phyloP scores from a whole-genome alignment of 1,284 basidiomycete genomes.

The Omphalotus olearius region DNA sequence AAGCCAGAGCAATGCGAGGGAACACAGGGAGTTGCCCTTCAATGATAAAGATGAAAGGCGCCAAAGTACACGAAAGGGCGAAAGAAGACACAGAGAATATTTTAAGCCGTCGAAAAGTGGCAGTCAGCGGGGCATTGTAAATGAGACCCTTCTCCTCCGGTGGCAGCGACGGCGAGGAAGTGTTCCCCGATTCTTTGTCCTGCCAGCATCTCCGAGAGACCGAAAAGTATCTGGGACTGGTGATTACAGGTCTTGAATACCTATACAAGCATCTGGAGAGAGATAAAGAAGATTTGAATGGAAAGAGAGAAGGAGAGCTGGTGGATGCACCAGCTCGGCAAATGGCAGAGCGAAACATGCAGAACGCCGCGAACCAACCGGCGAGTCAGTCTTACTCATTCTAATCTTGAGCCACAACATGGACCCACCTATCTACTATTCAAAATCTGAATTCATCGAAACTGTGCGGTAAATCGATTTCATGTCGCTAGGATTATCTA shows the following conservation, averaged over 20 bases:
- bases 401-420: slow-evolving; percentile 27
- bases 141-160: slow-evolving; percentile 16
- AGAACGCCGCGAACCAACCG: not conserved
- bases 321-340: not conserved
- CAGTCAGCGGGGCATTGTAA: slow-evolving; percentile 61
- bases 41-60: slow-evolving; percentile 78
- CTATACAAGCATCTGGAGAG: too few species aligned
- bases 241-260: too few species aligned
- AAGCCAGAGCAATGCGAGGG: slow-evolving; percentile 67
- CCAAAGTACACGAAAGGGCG: slow-evolving; percentile 62
- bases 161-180: not conserved
- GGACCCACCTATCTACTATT: slow-evolving; percentile 71
- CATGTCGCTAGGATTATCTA: not conserved
- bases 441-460: slow-evolving; percentile 77
- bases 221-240: too few species aligned
- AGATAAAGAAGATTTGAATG: not conserved
- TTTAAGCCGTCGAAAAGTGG: slow-evolving; percentile 75
- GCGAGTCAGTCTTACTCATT: not conserved
- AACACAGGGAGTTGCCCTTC: slow-evolving; percentile 70
- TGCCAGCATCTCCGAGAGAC: too few species aligned
- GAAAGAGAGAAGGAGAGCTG: not conserved
- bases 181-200: not conserved
- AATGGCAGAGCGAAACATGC: slow-evolving; percentile 12
- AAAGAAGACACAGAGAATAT: slow-evolving; percentile 82
- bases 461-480: slow-evolving; percentile 44